These are phyloP conservation scores for Geum urbanum DNA, from an alignment of 306 rosid genomes.

Conservation along the genomic window DNA sequence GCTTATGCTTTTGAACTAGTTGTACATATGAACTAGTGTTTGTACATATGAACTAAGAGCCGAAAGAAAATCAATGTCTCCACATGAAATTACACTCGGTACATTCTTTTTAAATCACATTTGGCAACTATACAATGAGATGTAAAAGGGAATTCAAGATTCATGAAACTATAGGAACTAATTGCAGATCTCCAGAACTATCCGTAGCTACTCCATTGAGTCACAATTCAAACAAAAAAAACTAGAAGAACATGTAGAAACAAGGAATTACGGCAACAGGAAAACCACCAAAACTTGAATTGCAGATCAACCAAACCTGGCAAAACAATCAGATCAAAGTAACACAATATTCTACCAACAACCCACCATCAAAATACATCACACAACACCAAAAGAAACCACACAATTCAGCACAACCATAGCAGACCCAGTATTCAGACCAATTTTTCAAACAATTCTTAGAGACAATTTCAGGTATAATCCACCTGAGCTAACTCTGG, in stretches of 20 bases:
- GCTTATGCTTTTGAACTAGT: conserved; percentile 6
- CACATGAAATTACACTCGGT: conserved; percentile 22
- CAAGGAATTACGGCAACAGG: conserved; percentile 21
- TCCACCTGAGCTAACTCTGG: conserved; percentile 64
- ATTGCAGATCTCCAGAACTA: conserved; percentile 44
- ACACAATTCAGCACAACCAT: conserved; percentile 40
- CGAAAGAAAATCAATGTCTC: conserved; percentile 9
- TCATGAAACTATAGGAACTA: conserved; percentile 19
- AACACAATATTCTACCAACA: conserved; percentile 23
- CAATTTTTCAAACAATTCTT: background rate
- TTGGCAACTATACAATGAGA: conserved; percentile 11
- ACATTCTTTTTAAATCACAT: conserved; percentile 22
- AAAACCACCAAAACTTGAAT: conserved; percentile 12
- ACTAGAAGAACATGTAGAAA: conserved; percentile 6
- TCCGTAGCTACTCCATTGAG: conserved; percentile 20
- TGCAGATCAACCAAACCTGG: conserved; percentile 28
- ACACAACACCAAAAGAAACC: background rate
- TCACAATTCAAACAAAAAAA: conserved; percentile 23
- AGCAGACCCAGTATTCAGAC: conserved; percentile 26
- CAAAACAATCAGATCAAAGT: conserved; percentile 58
- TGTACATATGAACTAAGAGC: background rate
- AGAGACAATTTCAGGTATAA: conserved; percentile 1
- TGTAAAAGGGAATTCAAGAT: conserved; percentile 28
- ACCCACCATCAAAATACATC: conserved; percentile 19
- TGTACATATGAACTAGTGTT: no score